Percentiles rank a stretch among this genome's conserved stretches.
These are phyloP conservation scores for Lactarius deliciosus DNA, from an alignment of 768 basidiomycete species.

Conservation along the genomic window DNA sequence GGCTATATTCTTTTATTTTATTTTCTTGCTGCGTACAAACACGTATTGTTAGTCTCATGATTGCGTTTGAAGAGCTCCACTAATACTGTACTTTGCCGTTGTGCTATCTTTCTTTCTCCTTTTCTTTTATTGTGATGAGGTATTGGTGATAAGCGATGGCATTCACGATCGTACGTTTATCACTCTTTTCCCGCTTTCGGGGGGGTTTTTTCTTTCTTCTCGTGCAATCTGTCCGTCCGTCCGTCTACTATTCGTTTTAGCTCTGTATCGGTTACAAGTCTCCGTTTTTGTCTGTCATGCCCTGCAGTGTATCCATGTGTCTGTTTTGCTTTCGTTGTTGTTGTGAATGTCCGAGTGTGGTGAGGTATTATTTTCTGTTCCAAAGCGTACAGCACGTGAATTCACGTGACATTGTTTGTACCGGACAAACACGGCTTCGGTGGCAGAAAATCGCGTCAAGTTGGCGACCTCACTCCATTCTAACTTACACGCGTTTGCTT, in stretches of 20 bases:
- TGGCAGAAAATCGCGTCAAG: neutral
- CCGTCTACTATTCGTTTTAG: neutral
- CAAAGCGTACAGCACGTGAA: constrained; percentile 5
- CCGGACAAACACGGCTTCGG: constrained; percentile 1
- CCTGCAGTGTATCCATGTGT: neutral
- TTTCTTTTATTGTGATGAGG: neutral
- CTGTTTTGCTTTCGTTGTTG: neutral
- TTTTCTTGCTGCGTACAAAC: constrained; percentile 18
- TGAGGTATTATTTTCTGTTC: too few species aligned
- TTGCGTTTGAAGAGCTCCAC: neutral
- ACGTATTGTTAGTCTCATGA: neutral
- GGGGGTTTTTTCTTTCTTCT: neutral
- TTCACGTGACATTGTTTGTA: constrained; percentile 5
- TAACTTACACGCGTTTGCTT: neutral
- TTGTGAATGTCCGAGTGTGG: neutral
- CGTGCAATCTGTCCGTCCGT: neutral
- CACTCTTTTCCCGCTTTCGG: neutral
- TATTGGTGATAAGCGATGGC: constrained; percentile 1
- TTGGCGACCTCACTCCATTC: neutral
- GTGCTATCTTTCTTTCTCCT: neutral
- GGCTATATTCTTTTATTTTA: neutral
- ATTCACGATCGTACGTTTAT: neutral
- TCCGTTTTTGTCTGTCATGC: neutral
- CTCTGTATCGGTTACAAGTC: neutral
- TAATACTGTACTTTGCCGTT: neutral